Evolutionary conservation across 2,329 filamentous ascomycete species (phyloP).

Genomic region (Catunica adiposa): DNA sequence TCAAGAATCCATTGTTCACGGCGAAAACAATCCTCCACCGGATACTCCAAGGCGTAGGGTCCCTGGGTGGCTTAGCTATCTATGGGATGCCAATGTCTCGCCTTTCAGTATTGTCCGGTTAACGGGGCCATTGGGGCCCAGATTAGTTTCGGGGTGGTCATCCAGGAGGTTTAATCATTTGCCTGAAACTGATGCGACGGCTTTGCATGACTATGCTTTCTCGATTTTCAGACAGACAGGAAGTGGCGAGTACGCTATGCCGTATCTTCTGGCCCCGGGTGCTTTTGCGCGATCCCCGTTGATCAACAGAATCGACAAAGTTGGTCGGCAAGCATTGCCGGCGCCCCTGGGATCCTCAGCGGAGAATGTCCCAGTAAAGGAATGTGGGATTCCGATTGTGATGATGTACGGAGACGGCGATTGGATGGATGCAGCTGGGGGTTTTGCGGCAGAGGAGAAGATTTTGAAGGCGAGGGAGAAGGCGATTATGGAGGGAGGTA

Average conservation of each 20-base stretch:
- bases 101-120: conserved; percentile 84
- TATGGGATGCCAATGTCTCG: conserved; percentile 95
- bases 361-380: conserved; percentile 20
- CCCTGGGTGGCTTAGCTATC: conserved; percentile 74
- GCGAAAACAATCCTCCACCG: conserved; percentile 19
- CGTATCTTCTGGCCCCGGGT: conserved; percentile 83
- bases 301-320: conserved; percentile 69
- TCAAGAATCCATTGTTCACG: conserved; percentile 35
- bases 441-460: conserved; percentile 62
- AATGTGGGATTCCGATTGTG: conserved; percentile 63
- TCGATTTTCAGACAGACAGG: conserved; percentile 84
- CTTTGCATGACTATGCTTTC: conserved; percentile 86
- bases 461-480: conserved; percentile 50
- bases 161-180: conserved; percentile 82
- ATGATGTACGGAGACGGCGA: conserved; percentile 96
- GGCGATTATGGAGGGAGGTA: conserved; percentile 42
- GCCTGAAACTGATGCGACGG: conserved; percentile 60
- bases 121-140: conserved; percentile 75
- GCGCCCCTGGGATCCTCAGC: conserved; percentile 18
- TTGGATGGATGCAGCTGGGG: conserved; percentile 94
- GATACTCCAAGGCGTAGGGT: conserved; percentile 36
- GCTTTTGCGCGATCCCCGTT: conserved; percentile 80
- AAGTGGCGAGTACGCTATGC: conserved; percentile 82
- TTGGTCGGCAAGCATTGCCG: conserved; percentile 53
- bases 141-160: conserved; percentile 89